Evolutionary conservation across 495 filamentous ascomycete species (phyloP).

Genomic region (Aspergillus ostianus): DNA sequence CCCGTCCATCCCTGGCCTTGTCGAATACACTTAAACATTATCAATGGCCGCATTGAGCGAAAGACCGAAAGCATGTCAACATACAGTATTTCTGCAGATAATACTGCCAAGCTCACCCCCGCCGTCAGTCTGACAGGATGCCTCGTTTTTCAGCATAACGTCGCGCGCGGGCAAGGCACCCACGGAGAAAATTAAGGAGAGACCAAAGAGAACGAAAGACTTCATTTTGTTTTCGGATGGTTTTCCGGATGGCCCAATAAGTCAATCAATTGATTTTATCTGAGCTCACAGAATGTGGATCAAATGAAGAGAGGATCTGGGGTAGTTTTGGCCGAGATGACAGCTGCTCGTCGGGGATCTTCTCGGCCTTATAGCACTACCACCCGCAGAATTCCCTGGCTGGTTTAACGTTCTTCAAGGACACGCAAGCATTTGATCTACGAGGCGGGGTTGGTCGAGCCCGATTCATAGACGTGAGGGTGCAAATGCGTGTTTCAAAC

Average conservation of each 20-base stretch:
- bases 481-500: not conserved
- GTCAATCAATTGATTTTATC: not conserved
- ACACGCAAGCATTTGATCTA: not conserved
- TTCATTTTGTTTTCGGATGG: not conserved
- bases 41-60: not conserved
- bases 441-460: not conserved
- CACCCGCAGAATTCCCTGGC: not conserved
- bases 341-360: not conserved
- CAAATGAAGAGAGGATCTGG: not conserved
- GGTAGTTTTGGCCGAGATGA: not conserved
- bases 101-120: conserved; percentile 4
- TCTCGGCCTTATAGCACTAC: not conserved
- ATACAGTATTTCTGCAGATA: conserved; percentile 9
- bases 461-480: not conserved
- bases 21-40: not conserved
- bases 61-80: not conserved
- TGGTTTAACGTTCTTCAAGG: not conserved
- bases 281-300: not conserved
- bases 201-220: not conserved
- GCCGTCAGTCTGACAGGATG: conserved; percentile 8
- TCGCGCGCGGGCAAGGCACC: not conserved
- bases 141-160: not conserved
- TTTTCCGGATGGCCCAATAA: too few species aligned
- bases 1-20: conserved; percentile 11
- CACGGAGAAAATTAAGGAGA: not conserved